These are phyloP conservation scores for Phytophthora cryptogea DNA, from an alignment of 352 stramenopile genomes.

Conservation along the genomic window DNA sequence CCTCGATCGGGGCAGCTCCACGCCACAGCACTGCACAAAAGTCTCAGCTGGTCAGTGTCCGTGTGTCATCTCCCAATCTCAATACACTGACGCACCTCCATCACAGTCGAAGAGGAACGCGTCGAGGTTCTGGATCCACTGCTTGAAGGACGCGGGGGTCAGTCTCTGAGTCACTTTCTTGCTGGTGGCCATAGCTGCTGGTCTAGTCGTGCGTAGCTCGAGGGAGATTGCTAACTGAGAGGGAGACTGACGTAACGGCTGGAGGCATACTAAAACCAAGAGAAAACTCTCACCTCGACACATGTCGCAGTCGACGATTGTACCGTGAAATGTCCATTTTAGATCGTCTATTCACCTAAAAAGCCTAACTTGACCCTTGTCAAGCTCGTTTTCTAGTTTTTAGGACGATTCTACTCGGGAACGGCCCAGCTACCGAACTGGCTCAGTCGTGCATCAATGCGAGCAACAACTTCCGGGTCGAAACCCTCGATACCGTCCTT, in stretches of 20 bases:
- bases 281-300: not conserved
- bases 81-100: constrained; percentile 49
- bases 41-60: not conserved
- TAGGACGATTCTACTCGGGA: constrained; percentile 19
- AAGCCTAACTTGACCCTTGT: constrained; percentile 11
- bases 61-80: not conserved
- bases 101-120: constrained; percentile 87
- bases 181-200: constrained; percentile 17
- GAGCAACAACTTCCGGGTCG: constrained; percentile 60
- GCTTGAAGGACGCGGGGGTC: constrained; percentile 43
- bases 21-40: constrained; percentile 61
- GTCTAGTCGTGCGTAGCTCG: constrained; percentile 11
- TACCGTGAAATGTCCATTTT: constrained; percentile 22
- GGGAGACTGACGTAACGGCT: constrained; percentile 8
- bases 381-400: constrained; percentile 16
- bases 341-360: constrained; percentile 23
- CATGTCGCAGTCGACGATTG: constrained; percentile 27
- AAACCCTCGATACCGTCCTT: constrained; percentile 69
- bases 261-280: constrained; percentile 22
- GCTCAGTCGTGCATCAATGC: constrained; percentile 65
- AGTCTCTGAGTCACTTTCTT: constrained; percentile 43
- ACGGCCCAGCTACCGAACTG: constrained; percentile 67
- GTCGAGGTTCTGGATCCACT: constrained; percentile 69
- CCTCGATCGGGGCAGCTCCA: constrained; percentile 63
- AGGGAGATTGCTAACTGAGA: constrained; percentile 30